Evolutionary conservation across 495 filamentous ascomycete species (phyloP).

Genomic region (Evansstolkia leycettana): DNA sequence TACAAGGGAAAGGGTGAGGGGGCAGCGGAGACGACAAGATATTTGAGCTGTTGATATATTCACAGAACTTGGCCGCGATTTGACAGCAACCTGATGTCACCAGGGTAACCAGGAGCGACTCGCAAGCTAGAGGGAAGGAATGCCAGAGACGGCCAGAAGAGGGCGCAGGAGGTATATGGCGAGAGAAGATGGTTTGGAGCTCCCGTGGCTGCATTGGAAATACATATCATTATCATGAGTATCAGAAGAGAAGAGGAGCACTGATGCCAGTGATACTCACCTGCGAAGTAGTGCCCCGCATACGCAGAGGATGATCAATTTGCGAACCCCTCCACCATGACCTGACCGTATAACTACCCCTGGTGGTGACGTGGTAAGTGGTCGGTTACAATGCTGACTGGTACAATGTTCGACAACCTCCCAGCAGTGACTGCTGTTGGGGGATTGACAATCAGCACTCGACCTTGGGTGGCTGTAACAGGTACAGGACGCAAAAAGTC

Average conservation of each 20-base stretch:
- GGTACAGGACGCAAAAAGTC: conserved; percentile 7
- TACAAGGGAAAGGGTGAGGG: not conserved
- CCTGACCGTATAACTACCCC: conserved; percentile 6
- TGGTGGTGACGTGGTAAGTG: conserved; percentile 16
- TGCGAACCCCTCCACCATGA: not conserved
- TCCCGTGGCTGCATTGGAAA: not conserved
- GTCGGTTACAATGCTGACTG: conserved; percentile 15
- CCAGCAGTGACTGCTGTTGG: conserved; percentile 1
- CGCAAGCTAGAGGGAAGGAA: not conserved
- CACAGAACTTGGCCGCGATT: too few species aligned
- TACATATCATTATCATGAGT: conserved; percentile 12
- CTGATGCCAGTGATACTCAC: too few species aligned
- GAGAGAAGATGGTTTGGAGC: too few species aligned
- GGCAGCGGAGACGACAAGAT: not conserved
- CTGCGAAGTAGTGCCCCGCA: conserved; percentile 11
- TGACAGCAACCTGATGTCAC: too few species aligned
- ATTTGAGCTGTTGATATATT: too few species aligned
- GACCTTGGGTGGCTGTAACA: conserved; percentile 6
- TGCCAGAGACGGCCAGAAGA: too few species aligned
- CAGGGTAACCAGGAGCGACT: not conserved
- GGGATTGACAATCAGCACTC: not conserved
- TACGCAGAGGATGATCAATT: conserved; percentile 5
- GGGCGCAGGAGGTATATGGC: conserved; percentile 12
- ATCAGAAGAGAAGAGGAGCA: conserved; percentile 6
- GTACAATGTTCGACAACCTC: conserved; percentile 10